Conservation (phyloP, 208 protist genomes). For the Lotmaria passim region DNA sequence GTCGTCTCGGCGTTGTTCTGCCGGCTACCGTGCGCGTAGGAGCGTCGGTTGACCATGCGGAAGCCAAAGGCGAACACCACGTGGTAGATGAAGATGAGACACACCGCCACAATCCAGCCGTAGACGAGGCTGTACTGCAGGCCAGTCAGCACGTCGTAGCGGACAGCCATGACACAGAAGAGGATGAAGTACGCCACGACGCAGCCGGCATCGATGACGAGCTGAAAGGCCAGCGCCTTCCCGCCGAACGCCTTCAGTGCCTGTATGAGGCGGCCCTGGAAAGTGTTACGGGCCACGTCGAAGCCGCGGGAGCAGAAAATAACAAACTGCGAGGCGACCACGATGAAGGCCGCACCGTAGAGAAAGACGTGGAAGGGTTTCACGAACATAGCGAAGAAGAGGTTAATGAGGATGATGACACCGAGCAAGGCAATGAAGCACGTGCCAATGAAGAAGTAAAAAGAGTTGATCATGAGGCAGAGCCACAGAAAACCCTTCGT, state of each 20-base stretch:
- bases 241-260: conserved; percentile 47
- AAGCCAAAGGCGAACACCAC: conserved; percentile 63
- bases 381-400: conserved; percentile 75
- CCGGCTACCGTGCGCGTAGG: conserved; percentile 58
- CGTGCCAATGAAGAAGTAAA: conserved; percentile 65
- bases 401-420: conserved; percentile 39
- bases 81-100: conserved; percentile 66
- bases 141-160: conserved; percentile 50
- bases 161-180: conserved; percentile 57
- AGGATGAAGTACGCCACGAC: conserved; percentile 54
- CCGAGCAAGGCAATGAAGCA: conserved; percentile 58
- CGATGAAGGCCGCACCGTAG: conserved; percentile 58
- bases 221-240: conserved; percentile 48
- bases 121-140: conserved; percentile 71
- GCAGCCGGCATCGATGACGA: conserved; percentile 37
- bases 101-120: conserved; percentile 71
- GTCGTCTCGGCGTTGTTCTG: conserved; percentile 56
- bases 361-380: conserved; percentile 61
- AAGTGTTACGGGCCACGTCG: conserved; percentile 63
- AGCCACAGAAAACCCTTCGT: conserved; percentile 63
- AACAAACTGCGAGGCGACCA: conserved; percentile 48
- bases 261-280: conserved; percentile 60
- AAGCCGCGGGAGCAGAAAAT: conserved; percentile 69
- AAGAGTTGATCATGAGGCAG: conserved; percentile 58
- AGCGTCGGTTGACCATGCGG: conserved; percentile 35